A percentile compares a stretch with the other conserved stretches of the same genome.
phyloP scores from a whole-genome alignment of 2,329 filamentous ascomycete species.

The Aspergillus melleus region DNA sequence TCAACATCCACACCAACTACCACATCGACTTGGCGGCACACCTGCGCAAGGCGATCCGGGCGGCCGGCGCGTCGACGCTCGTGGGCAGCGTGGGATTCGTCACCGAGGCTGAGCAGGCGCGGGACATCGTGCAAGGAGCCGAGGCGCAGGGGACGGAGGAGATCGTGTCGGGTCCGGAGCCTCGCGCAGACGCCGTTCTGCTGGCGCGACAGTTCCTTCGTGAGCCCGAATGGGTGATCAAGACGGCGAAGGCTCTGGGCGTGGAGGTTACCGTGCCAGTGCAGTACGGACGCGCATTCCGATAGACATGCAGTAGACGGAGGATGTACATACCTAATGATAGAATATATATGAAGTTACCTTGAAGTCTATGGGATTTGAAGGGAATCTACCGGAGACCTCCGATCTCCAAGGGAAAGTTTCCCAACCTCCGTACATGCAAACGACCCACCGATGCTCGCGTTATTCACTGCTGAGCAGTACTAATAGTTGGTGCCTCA shows the following conservation, averaged over 20 bases:
- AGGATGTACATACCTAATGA: no score
- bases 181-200: slow-evolving; percentile 50
- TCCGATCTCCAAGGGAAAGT: no score
- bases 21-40: slow-evolving; percentile 51
- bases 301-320: background rate
- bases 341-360: no score
- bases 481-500: background rate
- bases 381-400: no score
- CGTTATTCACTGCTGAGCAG: background rate
- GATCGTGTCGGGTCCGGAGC: slow-evolving; percentile 27
- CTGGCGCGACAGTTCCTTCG: slow-evolving; percentile 56
- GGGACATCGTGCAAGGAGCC: slow-evolving; percentile 45
- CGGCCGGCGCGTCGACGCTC: slow-evolving; percentile 41
- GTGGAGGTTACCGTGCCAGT: slow-evolving; percentile 50
- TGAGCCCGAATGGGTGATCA: slow-evolving; percentile 57
- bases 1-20: slow-evolving; percentile 50
- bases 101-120: slow-evolving; percentile 53
- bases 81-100: slow-evolving; percentile 57
- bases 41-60: slow-evolving; percentile 43
- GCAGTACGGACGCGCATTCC: slow-evolving; percentile 43
- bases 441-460: background rate
- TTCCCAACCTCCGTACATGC: no score
- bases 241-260: slow-evolving; percentile 50
- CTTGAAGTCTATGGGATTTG: no score
- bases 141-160: slow-evolving; percentile 27